Base-by-base conservation (phyloP, 2,329 filamentous ascomycete genomes). In the Grosmannia serpens region DNA sequence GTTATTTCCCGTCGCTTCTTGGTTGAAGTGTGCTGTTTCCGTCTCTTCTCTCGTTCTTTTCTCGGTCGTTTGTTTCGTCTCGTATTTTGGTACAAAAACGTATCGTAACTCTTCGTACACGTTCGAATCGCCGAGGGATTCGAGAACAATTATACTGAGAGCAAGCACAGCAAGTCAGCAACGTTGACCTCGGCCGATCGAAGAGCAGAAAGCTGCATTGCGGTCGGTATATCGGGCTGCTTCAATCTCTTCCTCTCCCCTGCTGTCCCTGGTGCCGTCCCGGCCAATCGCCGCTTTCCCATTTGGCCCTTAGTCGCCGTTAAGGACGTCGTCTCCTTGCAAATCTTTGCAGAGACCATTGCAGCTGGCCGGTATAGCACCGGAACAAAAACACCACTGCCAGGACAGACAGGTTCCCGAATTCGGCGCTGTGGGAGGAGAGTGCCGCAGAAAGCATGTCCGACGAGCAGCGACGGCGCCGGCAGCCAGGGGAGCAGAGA, bases 81-180 rank as follows among this genome's bases (percentile, higher is more conserved):
- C 56, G 57, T 62, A 54, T 55, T 63, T 63, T 63, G 61, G 60
- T 63, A 62, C 61, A 63, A 54, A 57, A 56, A 33, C 59, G 61
- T 64, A 64, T 64, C 60, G 59, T 60, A 60, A 53, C 58, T 60
- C 41, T 62, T 63, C 59, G 60, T 63, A 63, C 62, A 63, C 44
- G 57, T 57, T 58, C 59, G 58, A 58, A 54, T 59, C 54, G 22
- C 29, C 26, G 11, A 27, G 15, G 58, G 50, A 59, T 46, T 59
- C 58, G 55, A 57, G 49, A 51, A 35, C 47, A 59, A 59, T 59
- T 57, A 59, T 59, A 59, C 58, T 59, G 38, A 3, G 38, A 11
- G 29, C 17, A 50, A 27, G 11, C 46, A 41, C 6, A 20, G 15
- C 41, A 49, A 11, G 55, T 57, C 27, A 57, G 55, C 33, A 57